Percentiles rank a stretch among this genome's conserved stretches.
Evolutionary conservation across 1,139 yeast species (phyloP).

Genomic region (Yamadazyma epiphylla): DNA sequence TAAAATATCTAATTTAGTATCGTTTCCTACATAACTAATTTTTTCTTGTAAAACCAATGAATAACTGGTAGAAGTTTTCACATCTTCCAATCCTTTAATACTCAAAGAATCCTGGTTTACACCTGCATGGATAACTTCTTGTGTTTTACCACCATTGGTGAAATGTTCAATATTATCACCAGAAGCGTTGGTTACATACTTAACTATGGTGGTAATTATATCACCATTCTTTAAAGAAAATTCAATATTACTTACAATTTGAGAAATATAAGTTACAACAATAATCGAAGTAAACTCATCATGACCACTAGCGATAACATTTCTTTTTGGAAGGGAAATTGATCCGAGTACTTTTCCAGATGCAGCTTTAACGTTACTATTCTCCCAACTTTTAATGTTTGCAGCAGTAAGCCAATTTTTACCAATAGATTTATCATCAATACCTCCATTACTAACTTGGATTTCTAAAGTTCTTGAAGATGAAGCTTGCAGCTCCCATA

Average conservation of each 20-base stretch:
- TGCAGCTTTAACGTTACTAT: slow-evolving; percentile 29
- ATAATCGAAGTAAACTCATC: slow-evolving; percentile 32
- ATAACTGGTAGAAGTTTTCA: slow-evolving; percentile 10
- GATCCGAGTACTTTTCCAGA: slow-evolving; percentile 34
- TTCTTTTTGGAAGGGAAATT: slow-evolving; percentile 16
- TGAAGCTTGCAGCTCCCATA: slow-evolving; percentile 43
- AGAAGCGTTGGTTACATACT: slow-evolving; percentile 22
- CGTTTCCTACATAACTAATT: slow-evolving; percentile 1
- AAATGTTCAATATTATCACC: slow-evolving; percentile 30
- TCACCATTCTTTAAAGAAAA: slow-evolving; percentile 35
- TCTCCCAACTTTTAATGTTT: slow-evolving; percentile 63
- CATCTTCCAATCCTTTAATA: slow-evolving; percentile 7
- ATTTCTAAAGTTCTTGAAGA: slow-evolving; percentile 32
- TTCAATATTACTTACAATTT: slow-evolving; percentile 19
- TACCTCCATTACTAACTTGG: slow-evolving; percentile 53
- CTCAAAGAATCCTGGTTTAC: slow-evolving; percentile 12
- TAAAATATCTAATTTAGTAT: slow-evolving; percentile 9
- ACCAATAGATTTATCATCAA: slow-evolving; percentile 35
- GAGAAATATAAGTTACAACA: slow-evolving; percentile 14
- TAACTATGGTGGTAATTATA: slow-evolving; percentile 16
- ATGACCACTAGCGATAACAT: slow-evolving; percentile 11
- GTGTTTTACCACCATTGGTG: slow-evolving; percentile 25
- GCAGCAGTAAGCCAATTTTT: slow-evolving; percentile 70
- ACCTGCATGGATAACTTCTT: slow-evolving; percentile 28
- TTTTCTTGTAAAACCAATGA: slow-evolving; percentile 19